phyloP scores from a whole-genome alignment of 441 rosid species.

The Eruca vesicaria region DNA sequence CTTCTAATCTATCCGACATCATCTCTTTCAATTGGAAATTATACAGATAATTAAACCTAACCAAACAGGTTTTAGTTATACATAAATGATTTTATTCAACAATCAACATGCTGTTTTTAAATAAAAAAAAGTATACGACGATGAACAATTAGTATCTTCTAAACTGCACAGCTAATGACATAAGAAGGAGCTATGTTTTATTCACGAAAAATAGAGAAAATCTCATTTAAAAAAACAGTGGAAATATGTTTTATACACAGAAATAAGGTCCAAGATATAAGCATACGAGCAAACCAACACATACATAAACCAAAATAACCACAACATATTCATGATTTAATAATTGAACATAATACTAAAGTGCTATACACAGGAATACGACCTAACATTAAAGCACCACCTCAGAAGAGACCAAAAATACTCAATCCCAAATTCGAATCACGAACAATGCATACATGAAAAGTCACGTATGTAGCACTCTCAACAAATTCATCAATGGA shows the following conservation, averaged over 20 bases:
- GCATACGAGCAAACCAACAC: background rate
- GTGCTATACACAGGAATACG: background rate
- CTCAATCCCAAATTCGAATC: no score
- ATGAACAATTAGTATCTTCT: background rate
- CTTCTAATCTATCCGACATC: no score
- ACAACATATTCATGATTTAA: background rate
- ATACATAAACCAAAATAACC: background rate
- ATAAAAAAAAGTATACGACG: no score
- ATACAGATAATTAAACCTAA: background rate
- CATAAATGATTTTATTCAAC: background rate
- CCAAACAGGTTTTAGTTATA: background rate
- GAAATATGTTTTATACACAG: background rate
- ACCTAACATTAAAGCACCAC: no score
- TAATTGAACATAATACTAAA: background rate
- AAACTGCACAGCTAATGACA: no score
- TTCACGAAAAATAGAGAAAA: background rate
- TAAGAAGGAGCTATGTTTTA: background rate
- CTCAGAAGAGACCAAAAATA: no score
- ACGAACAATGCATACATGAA: background rate
- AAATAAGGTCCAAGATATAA: background rate
- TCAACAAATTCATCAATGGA: background rate
- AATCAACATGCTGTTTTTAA: background rate
- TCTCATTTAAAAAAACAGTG: no score
- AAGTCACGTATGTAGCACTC: background rate
- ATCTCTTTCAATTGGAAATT: no score